Base-by-base conservation (phyloP, 805 yeast species). In the Lachancea quebecensis region DNA sequence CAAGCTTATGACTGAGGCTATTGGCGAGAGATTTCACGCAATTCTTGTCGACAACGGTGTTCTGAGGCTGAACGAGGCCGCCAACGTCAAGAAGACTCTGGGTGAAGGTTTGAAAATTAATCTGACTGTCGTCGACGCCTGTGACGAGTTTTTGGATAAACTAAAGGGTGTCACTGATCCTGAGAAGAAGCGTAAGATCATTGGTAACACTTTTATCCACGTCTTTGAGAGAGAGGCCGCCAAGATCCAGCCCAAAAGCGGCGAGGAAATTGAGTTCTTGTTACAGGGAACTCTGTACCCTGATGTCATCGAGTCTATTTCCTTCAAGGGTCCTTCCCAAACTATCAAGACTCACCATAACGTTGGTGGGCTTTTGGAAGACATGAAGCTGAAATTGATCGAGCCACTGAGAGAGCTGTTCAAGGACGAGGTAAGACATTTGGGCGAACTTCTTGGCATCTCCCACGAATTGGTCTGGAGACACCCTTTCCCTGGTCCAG, bases 401-500 rank as follows among this genome's bases (percentile, higher is more conserved):
- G 99, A 93, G 78, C 99, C 99, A 46, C 79, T 93, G 67, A 85
- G 99, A 71, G 99, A 93, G 75, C 78, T 93, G 62, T 93, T 93
- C 79, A 93, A 93, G 73, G 99, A 93, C 68, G 99, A 93, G 77
- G 99, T 93, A 48, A 88, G 99, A 71, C 86, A 83, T 59, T 75
- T 93, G 57, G 99, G 99, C 71, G 87, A 88, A 73, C 71, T 93
- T 44, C 73, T 93, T 72, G 96, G 96, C 41, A 91, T 93, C 59
- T 95, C 97, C 31, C 93, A 87, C 64, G 98, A 93, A 59, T 78
- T 93, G 58, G 98, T 93, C 56, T 91, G 98, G 98, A 87, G 99
- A 77, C 99, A 93, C 67, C 99, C 99, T 47, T 93, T 93, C 95
- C 99, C 99, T 60, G 99, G 99, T 66, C 99, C 99, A 67, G 99